These are phyloP conservation scores for Lentinula sp. DNA, from an alignment of 768 basidiomycete species.

Conservation along the genomic window DNA sequence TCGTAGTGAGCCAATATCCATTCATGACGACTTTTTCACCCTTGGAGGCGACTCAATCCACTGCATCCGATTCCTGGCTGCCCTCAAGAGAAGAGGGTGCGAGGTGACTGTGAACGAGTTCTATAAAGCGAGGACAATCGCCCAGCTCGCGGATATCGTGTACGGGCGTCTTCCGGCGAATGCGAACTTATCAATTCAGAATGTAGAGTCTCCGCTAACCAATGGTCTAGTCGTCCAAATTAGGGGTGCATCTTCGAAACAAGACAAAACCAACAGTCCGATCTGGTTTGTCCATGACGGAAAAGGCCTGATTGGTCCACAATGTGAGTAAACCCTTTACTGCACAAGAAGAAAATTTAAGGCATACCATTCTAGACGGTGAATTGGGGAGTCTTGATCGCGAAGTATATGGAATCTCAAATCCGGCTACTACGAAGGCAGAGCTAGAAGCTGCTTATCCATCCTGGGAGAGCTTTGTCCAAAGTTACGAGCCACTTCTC, in stretches of 20 bases:
- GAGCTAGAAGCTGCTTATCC: neutral
- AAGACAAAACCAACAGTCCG: neutral
- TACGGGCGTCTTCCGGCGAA: neutral
- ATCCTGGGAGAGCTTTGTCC: neutral
- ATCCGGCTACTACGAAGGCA: neutral
- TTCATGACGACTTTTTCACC: neutral
- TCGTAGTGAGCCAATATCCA: neutral
- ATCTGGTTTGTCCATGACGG: conserved; percentile 1
- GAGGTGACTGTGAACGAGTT: neutral
- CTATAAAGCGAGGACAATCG: neutral
- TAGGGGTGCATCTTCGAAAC: neutral
- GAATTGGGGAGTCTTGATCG: neutral
- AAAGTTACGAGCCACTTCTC: neutral
- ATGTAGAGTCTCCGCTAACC: neutral
- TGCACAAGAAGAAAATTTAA: too few species aligned
- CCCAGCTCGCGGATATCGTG: neutral
- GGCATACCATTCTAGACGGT: neutral
- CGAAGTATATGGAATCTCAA: neutral
- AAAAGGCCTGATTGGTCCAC: neutral
- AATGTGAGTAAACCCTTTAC: neutral
- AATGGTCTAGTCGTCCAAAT: neutral
- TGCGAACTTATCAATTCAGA: neutral
- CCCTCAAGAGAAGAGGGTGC: neutral
- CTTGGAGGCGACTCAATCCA: conserved; percentile 5
- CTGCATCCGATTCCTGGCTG: neutral